Percentiles rank a stretch among this genome's conserved stretches.
Conservation (phyloP, 2,329 filamentous ascomycete species). For the Dactylellina parvicollis region DNA sequence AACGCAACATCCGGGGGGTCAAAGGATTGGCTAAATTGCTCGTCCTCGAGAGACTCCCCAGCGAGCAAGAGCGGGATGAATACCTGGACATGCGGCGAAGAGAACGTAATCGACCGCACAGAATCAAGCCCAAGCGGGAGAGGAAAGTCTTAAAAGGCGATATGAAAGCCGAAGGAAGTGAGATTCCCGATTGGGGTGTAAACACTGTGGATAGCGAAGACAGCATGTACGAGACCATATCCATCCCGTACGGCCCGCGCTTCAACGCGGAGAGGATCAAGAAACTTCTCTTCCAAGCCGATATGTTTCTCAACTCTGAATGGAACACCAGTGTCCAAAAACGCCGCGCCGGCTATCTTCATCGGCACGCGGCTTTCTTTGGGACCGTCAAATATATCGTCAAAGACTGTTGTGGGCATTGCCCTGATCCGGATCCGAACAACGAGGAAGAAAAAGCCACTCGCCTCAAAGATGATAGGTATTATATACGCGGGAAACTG, state of each 20-base stretch:
- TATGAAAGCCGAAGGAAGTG: conserved; percentile 71
- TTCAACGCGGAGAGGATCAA: conserved; percentile 77
- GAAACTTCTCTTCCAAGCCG: conserved; percentile 81
- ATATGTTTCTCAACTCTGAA: conserved; percentile 86
- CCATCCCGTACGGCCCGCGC: conserved; percentile 68
- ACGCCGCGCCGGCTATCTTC: conserved; percentile 67
- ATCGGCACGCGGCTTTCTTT: conserved; percentile 82
- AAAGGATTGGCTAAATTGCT: conserved; percentile 80
- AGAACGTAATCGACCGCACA: conserved; percentile 76
- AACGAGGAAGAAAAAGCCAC: conserved; percentile 77
- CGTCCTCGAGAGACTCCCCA: conserved; percentile 81
- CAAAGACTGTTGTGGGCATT: conserved; percentile 81
- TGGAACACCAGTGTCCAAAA: conserved; percentile 77
- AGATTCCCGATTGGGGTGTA: conserved; percentile 77
- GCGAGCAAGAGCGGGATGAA: conserved; percentile 71
- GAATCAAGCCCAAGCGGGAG: conserved; percentile 20
- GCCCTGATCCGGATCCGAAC: conserved; percentile 69
- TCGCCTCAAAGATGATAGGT: conserved; percentile 75
- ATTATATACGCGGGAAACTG: conserved; percentile 72
- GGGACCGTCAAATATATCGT: conserved; percentile 78
- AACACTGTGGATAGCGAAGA: conserved; percentile 72
- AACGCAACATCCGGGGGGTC: conserved; percentile 78
- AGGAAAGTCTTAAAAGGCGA: conserved; percentile 70
- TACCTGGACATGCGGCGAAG: conserved; percentile 75
- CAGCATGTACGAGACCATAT: conserved; percentile 81